A percentile compares a stretch with the other conserved stretches of the same genome.
Conservation (phyloP, 202 grass and related monocot genomes). For the Schoenoplectus tabernaemontani region DNA sequence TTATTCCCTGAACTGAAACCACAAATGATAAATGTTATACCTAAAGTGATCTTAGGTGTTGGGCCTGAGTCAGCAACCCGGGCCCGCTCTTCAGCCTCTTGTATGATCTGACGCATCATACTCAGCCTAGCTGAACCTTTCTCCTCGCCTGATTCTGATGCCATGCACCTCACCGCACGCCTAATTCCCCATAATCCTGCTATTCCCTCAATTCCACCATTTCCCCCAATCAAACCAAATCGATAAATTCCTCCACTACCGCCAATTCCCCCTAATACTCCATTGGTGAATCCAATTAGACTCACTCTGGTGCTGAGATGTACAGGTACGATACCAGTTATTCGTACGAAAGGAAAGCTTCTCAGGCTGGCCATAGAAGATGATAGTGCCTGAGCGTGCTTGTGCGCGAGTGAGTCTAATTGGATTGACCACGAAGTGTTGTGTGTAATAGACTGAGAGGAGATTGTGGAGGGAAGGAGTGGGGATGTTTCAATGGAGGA, state of each 20-base stretch:
- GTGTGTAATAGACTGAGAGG: constrained; percentile 12
- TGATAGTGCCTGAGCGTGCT: constrained; percentile 5
- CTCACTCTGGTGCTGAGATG: background rate
- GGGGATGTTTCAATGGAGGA: constrained; percentile 8
- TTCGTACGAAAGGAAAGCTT: constrained; percentile 35
- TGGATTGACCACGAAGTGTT: no score
- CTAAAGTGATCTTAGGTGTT: constrained; percentile 54
- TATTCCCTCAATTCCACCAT: constrained; percentile 18
- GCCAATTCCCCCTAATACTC: background rate
- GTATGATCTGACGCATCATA: constrained; percentile 64
- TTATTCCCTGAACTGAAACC: background rate
- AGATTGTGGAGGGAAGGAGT: constrained; percentile 19
- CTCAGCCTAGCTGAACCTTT: constrained; percentile 62
- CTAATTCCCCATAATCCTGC: constrained; percentile 26
- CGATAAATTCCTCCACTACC: constrained; percentile 8
- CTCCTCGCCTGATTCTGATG: constrained; percentile 32
- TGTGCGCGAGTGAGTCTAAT: background rate
- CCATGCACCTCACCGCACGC: constrained; percentile 43
- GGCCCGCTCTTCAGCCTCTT: constrained; percentile 64
- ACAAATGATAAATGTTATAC: constrained; percentile 22
- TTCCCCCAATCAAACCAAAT: background rate
- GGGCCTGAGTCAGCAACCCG: constrained; percentile 50
- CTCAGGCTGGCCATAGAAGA: constrained; percentile 43
- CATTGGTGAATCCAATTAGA: constrained; percentile 7
- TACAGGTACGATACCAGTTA: constrained; percentile 17